Base-by-base conservation (phyloP, 345 rosid genomes). In the Citrus medica region DNA sequence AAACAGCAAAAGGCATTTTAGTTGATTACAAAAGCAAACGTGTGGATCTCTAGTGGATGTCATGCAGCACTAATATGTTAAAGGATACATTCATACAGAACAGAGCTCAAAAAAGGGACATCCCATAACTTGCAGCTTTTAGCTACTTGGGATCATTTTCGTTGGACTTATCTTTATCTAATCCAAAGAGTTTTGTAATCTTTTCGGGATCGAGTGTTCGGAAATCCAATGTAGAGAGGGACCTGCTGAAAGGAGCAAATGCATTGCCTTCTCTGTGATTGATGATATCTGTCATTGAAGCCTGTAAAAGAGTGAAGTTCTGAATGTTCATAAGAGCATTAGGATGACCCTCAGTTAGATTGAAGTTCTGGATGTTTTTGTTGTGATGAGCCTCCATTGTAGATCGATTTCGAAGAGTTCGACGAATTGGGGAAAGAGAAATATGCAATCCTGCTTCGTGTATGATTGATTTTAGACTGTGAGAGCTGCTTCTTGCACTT, bases 251-350 rank as follows among this genome's bases (percentile, higher is more conserved):
- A 3, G 75, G 81, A 32, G 87, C 69, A 72, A 78, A 72, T 22
- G 75, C 83, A 55, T 78, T 83, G 69, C 87, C 89, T 74, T 78
- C 76, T 30, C 83, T 82, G 76, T 82, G 87, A 65, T 83, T 83
- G 66, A 83, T 63, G 53, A 91, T 88, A 70, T 89, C 92, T 4
- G 87, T 74, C 32, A 88, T 81, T 9, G 94, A 86, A 24, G 92
- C 91, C 69, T 88, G 90, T 66, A 88, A 79, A 59, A 89, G 90
- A 30, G 89, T 83, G 75, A 56, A 80, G 72, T 86, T 86, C 80
- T 90, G 91, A 66, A 88, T 83, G 77, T 89, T 91, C 82, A 79
- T 88, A 17, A 80, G 48, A 3, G 92, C 94, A 82, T 85, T 89
- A 0, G 91, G 92, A 70, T 88, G 92, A 71, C 83, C 89, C 67